Percentiles rank a stretch among this genome's conserved stretches.
These are phyloP conservation scores for Kwoniella botswanensis DNA, from an alignment of 768 basidiomycete species.

Conservation along the genomic window DNA sequence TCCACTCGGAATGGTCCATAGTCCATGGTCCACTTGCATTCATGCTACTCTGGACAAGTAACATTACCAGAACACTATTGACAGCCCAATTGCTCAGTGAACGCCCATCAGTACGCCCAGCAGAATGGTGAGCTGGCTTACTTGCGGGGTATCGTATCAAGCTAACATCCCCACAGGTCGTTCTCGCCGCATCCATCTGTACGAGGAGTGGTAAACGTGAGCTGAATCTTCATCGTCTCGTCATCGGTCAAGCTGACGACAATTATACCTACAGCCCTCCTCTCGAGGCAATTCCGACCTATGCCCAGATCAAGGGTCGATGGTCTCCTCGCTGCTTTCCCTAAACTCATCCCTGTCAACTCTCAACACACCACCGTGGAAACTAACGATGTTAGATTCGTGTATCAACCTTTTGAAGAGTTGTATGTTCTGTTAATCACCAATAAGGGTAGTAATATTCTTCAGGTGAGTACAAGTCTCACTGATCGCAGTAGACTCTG, in stretches of 20 bases:
- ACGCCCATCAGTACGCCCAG: background rate
- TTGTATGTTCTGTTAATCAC: slow-evolving; percentile 97
- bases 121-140: slow-evolving; percentile 30
- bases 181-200: slow-evolving; percentile 55
- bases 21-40: background rate
- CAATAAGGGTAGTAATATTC: slow-evolving; percentile 97
- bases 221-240: slow-evolving; percentile 12
- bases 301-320: slow-evolving; percentile 92
- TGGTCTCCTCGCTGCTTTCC: slow-evolving; percentile 93
- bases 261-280: slow-evolving; percentile 68
- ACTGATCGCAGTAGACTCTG: background rate
- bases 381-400: slow-evolving; percentile 91
- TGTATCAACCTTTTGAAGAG: slow-evolving; percentile 95
- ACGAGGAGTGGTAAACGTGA: slow-evolving; percentile 58
- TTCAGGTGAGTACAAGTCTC: slow-evolving; percentile 64
- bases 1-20: slow-evolving; percentile 1
- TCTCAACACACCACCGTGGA: slow-evolving; percentile 97
- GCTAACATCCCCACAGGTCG: slow-evolving; percentile 44
- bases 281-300: slow-evolving; percentile 88
- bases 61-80: background rate
- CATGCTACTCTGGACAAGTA: background rate
- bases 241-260: slow-evolving; percentile 23
- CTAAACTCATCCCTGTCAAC: slow-evolving; percentile 92
- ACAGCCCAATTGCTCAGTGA: background rate
- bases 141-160: too few relatives aligned